These are phyloP conservation scores for Citrus unshiu DNA, from an alignment of 345 rosid genomes.

Conservation along the genomic window DNA sequence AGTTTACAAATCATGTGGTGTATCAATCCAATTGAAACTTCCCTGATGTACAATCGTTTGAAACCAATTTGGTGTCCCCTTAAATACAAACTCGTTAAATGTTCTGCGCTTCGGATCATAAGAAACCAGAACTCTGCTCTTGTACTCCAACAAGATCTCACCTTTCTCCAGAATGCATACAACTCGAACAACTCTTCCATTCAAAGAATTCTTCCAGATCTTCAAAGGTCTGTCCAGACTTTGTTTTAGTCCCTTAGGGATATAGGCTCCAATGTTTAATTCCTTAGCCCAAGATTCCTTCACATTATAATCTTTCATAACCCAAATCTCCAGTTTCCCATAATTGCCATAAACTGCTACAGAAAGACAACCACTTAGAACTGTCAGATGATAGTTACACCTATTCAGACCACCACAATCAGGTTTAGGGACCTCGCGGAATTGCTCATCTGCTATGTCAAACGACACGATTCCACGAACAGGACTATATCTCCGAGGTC, in stretches of 20 bases:
- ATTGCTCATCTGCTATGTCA: constrained; percentile 69
- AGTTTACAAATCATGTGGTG: constrained; percentile 28
- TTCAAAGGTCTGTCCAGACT: constrained; percentile 39
- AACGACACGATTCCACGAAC: constrained; percentile 67
- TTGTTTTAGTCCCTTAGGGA: constrained; percentile 71
- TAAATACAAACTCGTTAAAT: constrained; percentile 54
- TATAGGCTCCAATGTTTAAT: constrained; percentile 56
- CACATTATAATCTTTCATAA: constrained; percentile 63
- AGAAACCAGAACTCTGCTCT: constrained; percentile 57
- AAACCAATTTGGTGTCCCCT: constrained; percentile 76
- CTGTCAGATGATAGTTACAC: constrained; percentile 55
- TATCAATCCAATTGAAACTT: constrained; percentile 62
- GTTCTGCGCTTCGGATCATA: constrained; percentile 60
- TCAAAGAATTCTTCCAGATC: constrained; percentile 47
- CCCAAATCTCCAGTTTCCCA: constrained; percentile 83
- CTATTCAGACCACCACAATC: constrained; percentile 60
- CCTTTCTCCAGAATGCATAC: constrained; percentile 60
- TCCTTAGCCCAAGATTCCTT: constrained; percentile 75
- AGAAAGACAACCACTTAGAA: constrained; percentile 52
- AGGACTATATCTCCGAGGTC: constrained; percentile 54
- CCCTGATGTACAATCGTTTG: constrained; percentile 67
- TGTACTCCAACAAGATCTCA: constrained; percentile 79
- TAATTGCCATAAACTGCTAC: constrained; percentile 68
- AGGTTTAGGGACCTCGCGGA: constrained; percentile 72
- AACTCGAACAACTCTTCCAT: constrained; percentile 50